phyloP scores from a whole-genome alignment of 768 basidiomycete species.

The Lentinus tigrinus region DNA sequence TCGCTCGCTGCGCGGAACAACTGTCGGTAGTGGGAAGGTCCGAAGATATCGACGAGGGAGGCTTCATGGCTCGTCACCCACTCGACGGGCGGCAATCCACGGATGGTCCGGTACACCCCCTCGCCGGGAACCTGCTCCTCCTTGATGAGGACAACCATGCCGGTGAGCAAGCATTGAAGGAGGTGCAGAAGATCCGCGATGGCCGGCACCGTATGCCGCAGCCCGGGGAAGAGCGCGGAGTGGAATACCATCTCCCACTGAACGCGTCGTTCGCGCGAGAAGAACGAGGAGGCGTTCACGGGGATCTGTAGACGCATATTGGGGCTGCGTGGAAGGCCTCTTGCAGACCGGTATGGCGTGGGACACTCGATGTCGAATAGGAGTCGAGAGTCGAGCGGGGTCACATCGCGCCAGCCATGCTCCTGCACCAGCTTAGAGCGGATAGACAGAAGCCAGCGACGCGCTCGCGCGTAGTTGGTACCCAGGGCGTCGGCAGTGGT shows the following conservation, averaged over 20 bases:
- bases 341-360: constrained; percentile 74
- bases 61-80: constrained; percentile 75
- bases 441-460: constrained; percentile 69
- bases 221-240: constrained; percentile 36
- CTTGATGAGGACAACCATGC: constrained; percentile 53
- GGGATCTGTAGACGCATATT: constrained; percentile 72
- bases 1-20: constrained; percentile 73
- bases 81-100: constrained; percentile 72
- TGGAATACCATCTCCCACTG: constrained; percentile 92
- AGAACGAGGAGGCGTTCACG: constrained; percentile 79
- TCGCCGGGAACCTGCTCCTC: constrained; percentile 69
- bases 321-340: constrained; percentile 76
- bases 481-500: constrained; percentile 83
- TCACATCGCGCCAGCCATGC: constrained; percentile 67
- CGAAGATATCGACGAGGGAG: constrained; percentile 70
- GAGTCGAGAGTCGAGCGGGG: constrained; percentile 62
- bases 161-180: constrained; percentile 42
- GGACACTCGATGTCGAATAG: constrained; percentile 78
- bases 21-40: constrained; percentile 66
- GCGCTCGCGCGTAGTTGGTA: constrained; percentile 76
- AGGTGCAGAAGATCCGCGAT: constrained; percentile 38
- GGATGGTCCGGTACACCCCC: constrained; percentile 70
- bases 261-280: constrained; percentile 78
- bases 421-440: constrained; percentile 63
- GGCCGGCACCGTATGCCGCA: constrained; percentile 37